A percentile compares a stretch with the other conserved stretches of the same genome.
phyloP scores from a whole-genome alignment of 1,284 basidiomycete species.

The Naganishia albida region DNA sequence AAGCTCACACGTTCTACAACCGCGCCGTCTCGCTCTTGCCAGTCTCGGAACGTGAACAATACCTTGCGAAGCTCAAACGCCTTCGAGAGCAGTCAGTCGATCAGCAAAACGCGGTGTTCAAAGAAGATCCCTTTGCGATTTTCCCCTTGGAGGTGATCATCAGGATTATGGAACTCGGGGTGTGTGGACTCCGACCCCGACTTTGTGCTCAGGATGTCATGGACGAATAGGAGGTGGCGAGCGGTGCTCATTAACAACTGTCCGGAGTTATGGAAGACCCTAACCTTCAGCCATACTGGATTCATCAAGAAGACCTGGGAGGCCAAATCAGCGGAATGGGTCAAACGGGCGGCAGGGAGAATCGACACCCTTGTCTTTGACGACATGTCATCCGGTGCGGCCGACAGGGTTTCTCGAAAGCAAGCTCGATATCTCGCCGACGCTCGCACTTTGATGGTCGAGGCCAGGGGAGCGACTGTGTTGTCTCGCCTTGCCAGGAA shows the following conservation, averaged over 20 bases:
- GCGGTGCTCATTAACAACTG: neutral
- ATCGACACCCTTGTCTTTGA: neutral
- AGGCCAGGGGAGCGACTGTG: neutral
- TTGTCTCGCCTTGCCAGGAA: neutral
- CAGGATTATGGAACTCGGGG: neutral
- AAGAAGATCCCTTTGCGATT: slow-evolving; percentile 4
- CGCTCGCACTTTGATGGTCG: neutral
- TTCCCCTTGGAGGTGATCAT: slow-evolving; percentile 11
- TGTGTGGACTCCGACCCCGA: neutral
- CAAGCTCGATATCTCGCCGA: neutral
- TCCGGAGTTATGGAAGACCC: slow-evolving; percentile 3
- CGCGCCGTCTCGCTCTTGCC: neutral
- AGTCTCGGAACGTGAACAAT: neutral
- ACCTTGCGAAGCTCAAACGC: neutral
- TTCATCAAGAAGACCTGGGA: neutral
- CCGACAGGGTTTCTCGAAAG: neutral
- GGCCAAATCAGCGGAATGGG: neutral
- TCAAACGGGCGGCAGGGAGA: neutral
- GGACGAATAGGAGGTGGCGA: slow-evolving; percentile 9
- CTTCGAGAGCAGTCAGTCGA: slow-evolving; percentile 11
- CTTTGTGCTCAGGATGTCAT: neutral
- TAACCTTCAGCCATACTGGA: slow-evolving; percentile 1
- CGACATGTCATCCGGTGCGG: neutral
- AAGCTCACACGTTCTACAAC: neutral
- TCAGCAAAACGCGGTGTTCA: neutral